Conservation (phyloP, 2,329 filamentous ascomycete genomes). For the Pochonia chlamydosporia region DNA sequence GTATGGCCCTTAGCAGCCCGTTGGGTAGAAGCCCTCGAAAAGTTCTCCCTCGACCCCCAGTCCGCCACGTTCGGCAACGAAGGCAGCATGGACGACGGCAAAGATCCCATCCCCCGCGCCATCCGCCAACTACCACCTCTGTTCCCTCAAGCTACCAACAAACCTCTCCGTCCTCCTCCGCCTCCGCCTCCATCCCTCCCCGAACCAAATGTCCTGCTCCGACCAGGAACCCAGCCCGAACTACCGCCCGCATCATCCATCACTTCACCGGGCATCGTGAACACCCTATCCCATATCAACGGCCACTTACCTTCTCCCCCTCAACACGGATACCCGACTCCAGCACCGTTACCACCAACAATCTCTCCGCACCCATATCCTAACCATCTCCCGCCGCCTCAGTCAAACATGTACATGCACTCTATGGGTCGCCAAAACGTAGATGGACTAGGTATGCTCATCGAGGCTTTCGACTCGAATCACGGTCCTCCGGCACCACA, state of each 20-base stretch:
- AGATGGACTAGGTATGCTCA: constrained; percentile 34
- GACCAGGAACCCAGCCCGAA: constrained; percentile 16
- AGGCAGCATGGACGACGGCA: constrained; percentile 45
- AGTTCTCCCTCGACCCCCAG: constrained; percentile 39
- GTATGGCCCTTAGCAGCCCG: constrained; percentile 48
- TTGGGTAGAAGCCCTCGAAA: constrained; percentile 45
- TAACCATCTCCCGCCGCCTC: constrained; percentile 11
- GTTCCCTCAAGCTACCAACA: constrained; percentile 2
- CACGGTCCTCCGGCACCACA: not conserved
- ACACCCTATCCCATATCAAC: not conserved
- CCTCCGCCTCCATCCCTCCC: constrained; percentile 10
- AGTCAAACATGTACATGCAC: constrained; percentile 8
- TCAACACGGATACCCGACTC: constrained; percentile 9
- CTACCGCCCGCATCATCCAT: constrained; percentile 11
- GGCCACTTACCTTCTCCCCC: constrained; percentile 7
- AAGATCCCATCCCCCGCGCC: constrained; percentile 23
- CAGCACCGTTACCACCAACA: constrained; percentile 16
- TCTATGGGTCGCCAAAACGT: constrained; percentile 15
- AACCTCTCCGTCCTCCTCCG: constrained; percentile 1
- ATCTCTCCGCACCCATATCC: constrained; percentile 15
- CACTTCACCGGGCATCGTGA: constrained; percentile 10
- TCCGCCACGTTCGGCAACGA: constrained; percentile 32
- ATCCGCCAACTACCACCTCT: constrained; percentile 13
- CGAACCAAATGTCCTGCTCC: constrained; percentile 13
- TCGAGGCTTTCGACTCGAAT: constrained; percentile 19